A percentile compares a stretch with the other conserved stretches of the same genome.
These are phyloP conservation scores for Aspergillus sp. DNA, from an alignment of 2,329 filamentous ascomycete genomes.

Conservation along the genomic window DNA sequence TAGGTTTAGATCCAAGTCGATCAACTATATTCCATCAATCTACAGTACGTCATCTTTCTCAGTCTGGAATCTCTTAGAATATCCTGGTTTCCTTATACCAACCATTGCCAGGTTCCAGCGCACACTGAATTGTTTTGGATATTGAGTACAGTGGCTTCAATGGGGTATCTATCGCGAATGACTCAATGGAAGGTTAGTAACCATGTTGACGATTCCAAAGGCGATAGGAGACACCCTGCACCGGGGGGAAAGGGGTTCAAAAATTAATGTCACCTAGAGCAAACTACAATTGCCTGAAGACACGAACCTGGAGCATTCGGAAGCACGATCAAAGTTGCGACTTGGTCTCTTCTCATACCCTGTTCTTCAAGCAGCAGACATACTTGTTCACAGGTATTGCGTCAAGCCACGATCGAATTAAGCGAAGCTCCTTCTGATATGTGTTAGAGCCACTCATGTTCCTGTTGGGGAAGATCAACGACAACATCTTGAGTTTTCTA, in stretches of 20 bases:
- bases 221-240: no score
- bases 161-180: constrained; percentile 96
- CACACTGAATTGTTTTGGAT: constrained; percentile 98
- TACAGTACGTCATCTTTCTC: constrained; percentile 47
- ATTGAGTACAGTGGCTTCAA: constrained; percentile 81
- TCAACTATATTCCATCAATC: constrained; percentile 81
- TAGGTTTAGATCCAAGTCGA: constrained; percentile 74
- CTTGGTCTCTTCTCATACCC: constrained; percentile 94
- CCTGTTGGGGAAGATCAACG: constrained; percentile 94
- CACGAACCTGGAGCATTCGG: constrained; percentile 53
- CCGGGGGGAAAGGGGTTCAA: no score
- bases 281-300: constrained; percentile 65
- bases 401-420: not conserved
- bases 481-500: constrained; percentile 90
- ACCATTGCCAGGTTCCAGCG: constrained; percentile 55
- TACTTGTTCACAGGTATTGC: constrained; percentile 71
- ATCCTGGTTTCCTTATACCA: not conserved
- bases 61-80: not conserved
- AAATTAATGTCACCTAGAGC: constrained; percentile 47
- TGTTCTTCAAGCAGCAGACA: constrained; percentile 90
- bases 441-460: constrained; percentile 74
- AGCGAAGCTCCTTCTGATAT: constrained; percentile 9
- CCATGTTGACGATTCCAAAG: not conserved
- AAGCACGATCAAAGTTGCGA: constrained; percentile 62
- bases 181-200: constrained; percentile 88